Evolutionary conservation across 2,329 filamentous ascomycete genomes (phyloP), one percentile per base, ranked within the genome.

Genomic region (Endoconidiophora polonica): DNA sequence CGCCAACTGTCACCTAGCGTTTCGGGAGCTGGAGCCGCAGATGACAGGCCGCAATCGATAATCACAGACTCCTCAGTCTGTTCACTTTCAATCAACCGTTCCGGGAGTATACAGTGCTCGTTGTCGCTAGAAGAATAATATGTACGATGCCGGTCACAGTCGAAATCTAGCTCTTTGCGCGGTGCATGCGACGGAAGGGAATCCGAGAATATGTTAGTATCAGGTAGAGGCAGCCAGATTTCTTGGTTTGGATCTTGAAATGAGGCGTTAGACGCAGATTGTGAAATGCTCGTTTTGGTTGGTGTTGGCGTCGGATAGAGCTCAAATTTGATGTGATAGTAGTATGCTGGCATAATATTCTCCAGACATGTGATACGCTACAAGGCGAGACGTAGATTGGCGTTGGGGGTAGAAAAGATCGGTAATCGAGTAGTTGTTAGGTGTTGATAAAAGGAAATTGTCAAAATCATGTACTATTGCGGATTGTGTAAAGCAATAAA

Each of bases 321-420:
- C 65, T 82, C 78, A 58, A 82, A 72, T 57, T 74, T 79, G n/a
- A 82, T 59, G 57, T 81, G 37, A 58, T 81, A 81, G 7, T 46
- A 46, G n/a, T 41, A 33, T 33, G 7, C 29, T 9, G 29, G 29
- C 29, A 33, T 33, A 33, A 33, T 33, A 33, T 33, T 33, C 9
- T 12, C 29, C 3, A 33, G 29, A 12, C 29, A 33, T 33, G 29
- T 33, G 7, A 33, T 33, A 12, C 29, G 29, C 16, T 18, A 18
- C 16, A 33, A 33, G 3, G 1, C 29, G 12, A 12, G 29, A 9
- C 29, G 29, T 33, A 33, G 29, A 5, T 33, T 33, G 29, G 29
- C 7, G 29, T 33, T 33, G 29, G 29, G 12, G 29, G 29, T 33
- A 33, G 29, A 33, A 9, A 33, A 33, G 9, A 12, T 33, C 9